phyloP scores from a whole-genome alignment of 2,329 filamentous ascomycete genomes.

The Laburnicola sp. region DNA sequence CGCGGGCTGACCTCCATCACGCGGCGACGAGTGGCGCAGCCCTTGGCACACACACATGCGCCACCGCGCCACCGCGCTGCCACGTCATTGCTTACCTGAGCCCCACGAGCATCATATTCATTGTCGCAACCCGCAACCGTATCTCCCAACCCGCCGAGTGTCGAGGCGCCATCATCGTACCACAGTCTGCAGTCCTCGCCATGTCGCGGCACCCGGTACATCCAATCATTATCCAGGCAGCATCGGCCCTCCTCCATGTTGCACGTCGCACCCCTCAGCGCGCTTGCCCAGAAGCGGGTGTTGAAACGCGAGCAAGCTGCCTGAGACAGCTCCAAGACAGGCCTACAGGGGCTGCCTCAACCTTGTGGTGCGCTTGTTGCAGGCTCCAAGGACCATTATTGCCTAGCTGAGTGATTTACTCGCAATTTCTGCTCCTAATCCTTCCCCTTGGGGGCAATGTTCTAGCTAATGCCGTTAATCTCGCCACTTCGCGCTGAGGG shows the following conservation, averaged over 20 bases:
- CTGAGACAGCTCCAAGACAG: constrained; percentile 45
- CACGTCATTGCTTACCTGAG: no score
- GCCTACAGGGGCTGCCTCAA: constrained; percentile 26
- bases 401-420: constrained; percentile 26
- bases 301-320: constrained; percentile 38
- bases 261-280: constrained; percentile 32
- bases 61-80: no score
- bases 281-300: constrained; percentile 27
- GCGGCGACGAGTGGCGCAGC: no score
- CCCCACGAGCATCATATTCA: no score
- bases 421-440: constrained; percentile 12
- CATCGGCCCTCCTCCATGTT: constrained; percentile 20
- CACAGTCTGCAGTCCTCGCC: neutral
- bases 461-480: constrained; percentile 29
- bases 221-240: neutral
- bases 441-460: constrained; percentile 22
- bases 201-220: neutral
- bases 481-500: constrained; percentile 21
- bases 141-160: no score
- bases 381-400: constrained; percentile 17
- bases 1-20: no score
- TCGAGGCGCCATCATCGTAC: no score
- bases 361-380: constrained; percentile 21
- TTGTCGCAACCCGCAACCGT: no score
- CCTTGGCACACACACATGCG: no score